A percentile compares a stretch with the other conserved stretches of the same genome.
Conservation (phyloP, 2,329 filamentous ascomycete species). For the Pseudogymnoascus sp. region DNA sequence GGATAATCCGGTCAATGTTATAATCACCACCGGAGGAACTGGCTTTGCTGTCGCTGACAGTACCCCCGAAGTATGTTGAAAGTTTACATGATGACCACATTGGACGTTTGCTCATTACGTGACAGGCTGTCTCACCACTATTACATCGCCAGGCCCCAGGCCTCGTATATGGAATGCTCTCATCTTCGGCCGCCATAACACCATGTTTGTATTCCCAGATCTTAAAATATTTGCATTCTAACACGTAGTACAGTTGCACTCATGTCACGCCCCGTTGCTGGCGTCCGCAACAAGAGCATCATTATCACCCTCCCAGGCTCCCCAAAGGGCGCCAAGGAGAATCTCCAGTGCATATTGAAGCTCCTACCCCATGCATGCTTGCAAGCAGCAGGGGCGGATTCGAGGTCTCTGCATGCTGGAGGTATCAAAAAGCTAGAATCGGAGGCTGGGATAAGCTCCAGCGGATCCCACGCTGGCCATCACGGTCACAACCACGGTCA, state of each 20-base stretch:
- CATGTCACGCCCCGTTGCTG: conserved; percentile 92
- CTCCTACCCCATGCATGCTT: conserved; percentile 92
- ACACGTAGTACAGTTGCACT: conserved; percentile 62
- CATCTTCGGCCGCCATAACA: conserved; percentile 74
- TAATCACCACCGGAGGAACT: conserved; percentile 86
- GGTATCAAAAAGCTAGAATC: conserved; percentile 77
- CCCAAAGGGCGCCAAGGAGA: conserved; percentile 91
- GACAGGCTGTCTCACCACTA: conserved; percentile 61
- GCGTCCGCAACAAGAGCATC: conserved; percentile 70
- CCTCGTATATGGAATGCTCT: conserved; percentile 90
- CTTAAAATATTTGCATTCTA: background rate
- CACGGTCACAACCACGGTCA: conserved; percentile 30
- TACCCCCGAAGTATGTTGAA: conserved; percentile 68
- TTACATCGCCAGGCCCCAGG: conserved; percentile 82
- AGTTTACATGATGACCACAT: background rate
- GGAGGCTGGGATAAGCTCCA: conserved; percentile 58
- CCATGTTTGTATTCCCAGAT: conserved; percentile 57
- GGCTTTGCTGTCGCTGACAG: conserved; percentile 79
- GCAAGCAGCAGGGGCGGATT: conserved; percentile 78
- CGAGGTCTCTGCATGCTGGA: conserved; percentile 68
- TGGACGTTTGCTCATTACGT: background rate
- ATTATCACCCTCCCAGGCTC: conserved; percentile 89
- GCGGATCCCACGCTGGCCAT: conserved; percentile 16
- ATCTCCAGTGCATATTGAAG: conserved; percentile 79
- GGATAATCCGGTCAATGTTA: conserved; percentile 57